Percentiles rank a stretch among this genome's conserved stretches.
phyloP scores from a whole-genome alignment of 306 rosid genomes.

The Cucurbita ficifolia region DNA sequence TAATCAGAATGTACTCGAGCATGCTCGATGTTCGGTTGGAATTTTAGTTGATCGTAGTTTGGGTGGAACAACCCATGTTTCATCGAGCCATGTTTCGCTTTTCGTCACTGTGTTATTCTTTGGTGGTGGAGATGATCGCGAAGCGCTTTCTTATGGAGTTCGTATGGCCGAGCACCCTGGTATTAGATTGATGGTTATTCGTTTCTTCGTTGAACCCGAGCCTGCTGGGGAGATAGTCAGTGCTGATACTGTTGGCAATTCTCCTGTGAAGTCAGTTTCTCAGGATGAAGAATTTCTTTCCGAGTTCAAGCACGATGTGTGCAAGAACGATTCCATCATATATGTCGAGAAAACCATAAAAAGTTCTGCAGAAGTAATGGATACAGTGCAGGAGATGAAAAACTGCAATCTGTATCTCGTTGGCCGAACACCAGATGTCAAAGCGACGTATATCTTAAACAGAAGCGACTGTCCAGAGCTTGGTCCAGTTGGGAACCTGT shows the following conservation, averaged over 20 bases:
- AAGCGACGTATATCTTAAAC: conserved; percentile 1
- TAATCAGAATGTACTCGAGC: conserved; percentile 53
- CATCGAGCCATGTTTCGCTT: conserved; percentile 60
- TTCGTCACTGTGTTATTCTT: conserved; percentile 47
- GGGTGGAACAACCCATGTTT: conserved; percentile 55
- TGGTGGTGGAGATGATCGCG: conserved; percentile 78
- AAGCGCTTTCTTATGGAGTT: conserved; percentile 62
- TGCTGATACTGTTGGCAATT: conserved; percentile 16
- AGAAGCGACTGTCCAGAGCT: conserved; percentile 26
- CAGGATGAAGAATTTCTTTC: conserved; percentile 30
- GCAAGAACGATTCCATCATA: conserved; percentile 23
- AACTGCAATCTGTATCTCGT: conserved; percentile 39
- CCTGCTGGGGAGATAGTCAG: conserved; percentile 19
- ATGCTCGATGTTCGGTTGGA: conserved; percentile 79
- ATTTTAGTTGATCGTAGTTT: conserved; percentile 74
- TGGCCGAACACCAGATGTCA: conserved; percentile 31
- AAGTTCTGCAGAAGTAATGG: conserved; percentile 23
- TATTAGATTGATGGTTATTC: conserved; percentile 36
- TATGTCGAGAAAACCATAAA: conserved; percentile 30
- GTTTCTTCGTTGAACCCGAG: conserved; percentile 26
- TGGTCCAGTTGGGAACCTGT: conserved; percentile 37
- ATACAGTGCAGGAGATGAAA: conserved; percentile 15
- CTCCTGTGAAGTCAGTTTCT: conserved; percentile 11
- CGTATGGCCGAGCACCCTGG: conserved; percentile 92
- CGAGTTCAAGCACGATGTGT: conserved; percentile 22